Evolutionary conservation across 139 green algal genomes (phyloP).

Genomic region (Closterium sp.): DNA sequence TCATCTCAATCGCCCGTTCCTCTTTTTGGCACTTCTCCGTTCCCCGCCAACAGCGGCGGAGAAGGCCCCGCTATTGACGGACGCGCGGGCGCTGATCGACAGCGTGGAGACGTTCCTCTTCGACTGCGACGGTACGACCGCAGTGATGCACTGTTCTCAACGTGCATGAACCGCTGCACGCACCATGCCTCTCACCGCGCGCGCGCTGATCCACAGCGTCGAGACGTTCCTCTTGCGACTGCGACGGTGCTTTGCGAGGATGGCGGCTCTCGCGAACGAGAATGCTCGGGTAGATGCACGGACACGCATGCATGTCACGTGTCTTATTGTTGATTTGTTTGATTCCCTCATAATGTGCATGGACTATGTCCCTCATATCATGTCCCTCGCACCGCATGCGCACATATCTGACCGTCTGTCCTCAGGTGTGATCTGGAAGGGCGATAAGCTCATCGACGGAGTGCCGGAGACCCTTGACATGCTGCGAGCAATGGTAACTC

Average conservation of each 20-base stretch:
- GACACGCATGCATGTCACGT: not conserved
- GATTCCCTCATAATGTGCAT: not conserved
- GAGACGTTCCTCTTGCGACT: too few relatives aligned
- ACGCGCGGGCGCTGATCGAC: constrained; percentile 67
- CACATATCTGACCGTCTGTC: not conserved
- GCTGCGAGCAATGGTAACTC: constrained; percentile 73
- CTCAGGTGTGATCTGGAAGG: constrained; percentile 90
- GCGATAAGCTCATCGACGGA: constrained; percentile 93
- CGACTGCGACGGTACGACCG: constrained; percentile 90
- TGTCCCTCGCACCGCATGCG: not conserved
- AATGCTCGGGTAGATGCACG: not conserved
- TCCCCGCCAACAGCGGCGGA: not conserved
- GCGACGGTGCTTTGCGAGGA: too few relatives aligned
- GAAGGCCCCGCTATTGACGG: constrained; percentile 28
- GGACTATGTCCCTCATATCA: not conserved
- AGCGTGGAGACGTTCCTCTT: constrained; percentile 98
- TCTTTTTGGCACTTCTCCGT: not conserved
- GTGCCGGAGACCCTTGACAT: constrained; percentile 95
- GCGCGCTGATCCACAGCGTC: too few relatives aligned
- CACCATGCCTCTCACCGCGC: too few relatives aligned
- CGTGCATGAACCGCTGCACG: too few relatives aligned
- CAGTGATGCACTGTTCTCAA: too few relatives aligned
- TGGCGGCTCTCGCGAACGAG: not conserved
- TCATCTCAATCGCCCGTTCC: not conserved
- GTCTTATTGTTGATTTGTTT: not conserved